Base-by-base conservation (phyloP, 352 stramenopile genomes). In the Pythium folliculosum region DNA sequence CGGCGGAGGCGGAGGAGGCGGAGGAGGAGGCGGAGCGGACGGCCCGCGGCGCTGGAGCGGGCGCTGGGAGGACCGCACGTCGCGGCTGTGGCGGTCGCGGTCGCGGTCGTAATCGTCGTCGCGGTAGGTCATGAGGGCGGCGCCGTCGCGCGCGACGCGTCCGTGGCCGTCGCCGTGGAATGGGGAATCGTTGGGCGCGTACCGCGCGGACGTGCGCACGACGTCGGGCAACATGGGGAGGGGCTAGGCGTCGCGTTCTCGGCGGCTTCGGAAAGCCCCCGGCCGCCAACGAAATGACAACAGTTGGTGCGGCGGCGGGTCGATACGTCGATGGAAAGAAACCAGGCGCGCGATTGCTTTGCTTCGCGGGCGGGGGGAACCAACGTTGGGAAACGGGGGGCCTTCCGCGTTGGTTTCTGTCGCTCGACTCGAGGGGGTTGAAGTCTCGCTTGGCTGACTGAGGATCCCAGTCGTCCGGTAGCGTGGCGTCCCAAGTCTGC, bases 121-220 rank as follows among this genome's bases (percentile, higher is more conserved):
- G 57, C 27, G 17, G 43, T 23, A 23, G 44, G 17, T n/a, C 45
- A 32, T 40, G 17, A 51, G 48, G 48, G 59, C 48, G 48, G 59
- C 48, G 35, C 37, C 10, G 59, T 54, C 27, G 25, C 45, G 40
- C 14, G 53, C 14, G 37, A 48, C 17, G 32, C 27, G 49, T 21
- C 53, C 55, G 55, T 62, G 35, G 55, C 22, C 40, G 43, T 51
- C 22, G 38, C 25, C 55, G 19, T 35, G 35, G 22, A 49, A 62
- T 12, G 44, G 44, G 38, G 55, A 62, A 49, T 9, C 30, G 47
- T 9, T 32, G 47, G 47, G 13, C 1, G 55, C 19, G 43, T 53
- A 50, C n/a, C 55, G 55, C 43, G 40, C 30, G 38, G 55, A 50
- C 38, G 40, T 37, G 22, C 55, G 37, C 40, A 25, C 55, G 23